Evolutionary conservation across 192 early-diverging fungal genomes (phyloP).

Genomic region (Bifiguratus adelaidae): DNA sequence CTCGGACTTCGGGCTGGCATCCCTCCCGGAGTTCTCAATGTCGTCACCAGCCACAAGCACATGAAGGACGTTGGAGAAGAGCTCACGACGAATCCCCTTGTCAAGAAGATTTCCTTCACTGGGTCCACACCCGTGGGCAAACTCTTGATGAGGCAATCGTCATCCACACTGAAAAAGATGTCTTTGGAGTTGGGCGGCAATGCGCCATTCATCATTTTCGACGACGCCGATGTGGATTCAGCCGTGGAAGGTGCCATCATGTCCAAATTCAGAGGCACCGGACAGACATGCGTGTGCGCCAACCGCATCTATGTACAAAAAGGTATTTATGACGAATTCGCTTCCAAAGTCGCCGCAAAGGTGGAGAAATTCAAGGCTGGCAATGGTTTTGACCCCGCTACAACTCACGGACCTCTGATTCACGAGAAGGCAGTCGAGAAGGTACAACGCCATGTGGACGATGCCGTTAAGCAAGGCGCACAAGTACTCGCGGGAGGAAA

Average conservation of each 20-base stretch:
- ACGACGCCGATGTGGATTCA: constrained; percentile 62
- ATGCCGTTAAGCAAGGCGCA: constrained; percentile 66
- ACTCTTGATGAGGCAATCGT: constrained; percentile 45
- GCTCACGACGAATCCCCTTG: constrained; percentile 37
- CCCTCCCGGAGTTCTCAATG: constrained; percentile 59
- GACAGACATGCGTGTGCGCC: constrained; percentile 74
- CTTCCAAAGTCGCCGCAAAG: constrained; percentile 36
- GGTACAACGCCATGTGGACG: constrained; percentile 53
- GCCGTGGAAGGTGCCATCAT: constrained; percentile 49
- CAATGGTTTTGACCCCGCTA: constrained; percentile 52
- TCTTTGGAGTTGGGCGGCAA: constrained; percentile 83
- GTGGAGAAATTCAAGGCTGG: constrained; percentile 57
- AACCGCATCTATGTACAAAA: constrained; percentile 71
- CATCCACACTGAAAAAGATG: constrained; percentile 60
- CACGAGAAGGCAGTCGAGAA: constrained; percentile 56
- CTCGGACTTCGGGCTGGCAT: constrained; percentile 44
- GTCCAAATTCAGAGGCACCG: constrained; percentile 61
- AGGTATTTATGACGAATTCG: constrained; percentile 51
- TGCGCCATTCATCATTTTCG: constrained; percentile 69
- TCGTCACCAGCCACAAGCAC: constrained; percentile 43
- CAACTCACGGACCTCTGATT: constrained; percentile 77
- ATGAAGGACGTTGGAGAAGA: constrained; percentile 44
- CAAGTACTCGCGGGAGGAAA: constrained; percentile 57
- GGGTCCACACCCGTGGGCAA: constrained; percentile 68
- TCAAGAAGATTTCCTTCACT: constrained; percentile 71